Evolutionary conservation across 331 rosid species (phyloP).

Genomic region (Pyracantha coccinea): DNA sequence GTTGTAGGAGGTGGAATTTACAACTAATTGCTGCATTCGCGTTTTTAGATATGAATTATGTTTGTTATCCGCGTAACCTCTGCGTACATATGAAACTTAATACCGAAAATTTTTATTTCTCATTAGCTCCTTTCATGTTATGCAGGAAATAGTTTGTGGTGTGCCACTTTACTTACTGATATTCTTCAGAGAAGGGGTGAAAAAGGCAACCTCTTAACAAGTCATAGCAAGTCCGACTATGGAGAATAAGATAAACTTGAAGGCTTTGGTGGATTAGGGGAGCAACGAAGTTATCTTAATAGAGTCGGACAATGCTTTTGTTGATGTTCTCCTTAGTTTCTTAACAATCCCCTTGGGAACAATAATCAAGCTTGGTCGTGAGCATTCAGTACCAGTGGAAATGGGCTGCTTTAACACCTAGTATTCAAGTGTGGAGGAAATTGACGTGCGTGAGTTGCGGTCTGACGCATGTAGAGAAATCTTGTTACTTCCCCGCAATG

Average conservation of each 20-base stretch:
- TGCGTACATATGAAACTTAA: no score
- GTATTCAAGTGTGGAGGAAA: conserved; percentile 3
- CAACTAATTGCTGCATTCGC: no score
- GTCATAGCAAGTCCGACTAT: neutral
- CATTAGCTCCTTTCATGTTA: no score
- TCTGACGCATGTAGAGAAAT: neutral
- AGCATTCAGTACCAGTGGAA: neutral
- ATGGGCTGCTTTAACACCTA: conserved; percentile 17
- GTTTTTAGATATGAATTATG: no score
- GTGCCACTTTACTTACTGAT: no score
- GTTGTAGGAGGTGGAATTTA: no score
- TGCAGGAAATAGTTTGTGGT: no score
- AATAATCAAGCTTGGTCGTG: neutral
- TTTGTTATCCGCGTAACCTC: no score
- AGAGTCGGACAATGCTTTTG: neutral
- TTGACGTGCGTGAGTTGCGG: neutral
- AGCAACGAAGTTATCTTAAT: neutral
- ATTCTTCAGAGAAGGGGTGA: no score
- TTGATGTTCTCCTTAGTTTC: conserved; percentile 6
- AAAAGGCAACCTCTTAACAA: no score
- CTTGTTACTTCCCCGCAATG: conserved; percentile 4
- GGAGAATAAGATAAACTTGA: neutral
- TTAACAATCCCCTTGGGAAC: conserved; percentile 11
- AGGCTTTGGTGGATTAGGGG: conserved; percentile 9
- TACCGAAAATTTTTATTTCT: no score